Evolutionary conservation across 345 rosid species (phyloP), one percentile per base, ranked within the genome.

Genomic region (Clausena lansium): DNA sequence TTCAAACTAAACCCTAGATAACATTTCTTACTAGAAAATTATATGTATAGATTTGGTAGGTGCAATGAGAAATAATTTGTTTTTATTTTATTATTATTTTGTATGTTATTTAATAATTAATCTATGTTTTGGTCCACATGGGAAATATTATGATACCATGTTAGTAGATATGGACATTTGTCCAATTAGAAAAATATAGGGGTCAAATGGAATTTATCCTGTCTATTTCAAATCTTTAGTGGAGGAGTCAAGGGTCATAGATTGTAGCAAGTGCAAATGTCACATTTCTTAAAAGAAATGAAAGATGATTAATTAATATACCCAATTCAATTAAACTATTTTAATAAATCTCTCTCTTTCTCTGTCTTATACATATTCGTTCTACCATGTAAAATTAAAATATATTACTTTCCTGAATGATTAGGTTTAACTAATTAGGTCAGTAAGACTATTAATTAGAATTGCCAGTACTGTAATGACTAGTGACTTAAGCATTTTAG

Each of bases 221-320:
- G 71, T 68, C 66, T 24, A 27, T 67, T 81, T 81, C 80, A 83
- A 79, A 71, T 78, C 38, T 50, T 41, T 70, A 83, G 90, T 88
- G 94, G 91, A 83, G 9, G 81, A 86, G 91, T 90, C 94, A 86
- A 88, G 83, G 87, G 80, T 80, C 85, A 61, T 81, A 75, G 83
- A 82, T 84, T 81, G 84, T 78, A 55, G 54, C 28, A 41, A 55
- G 0, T 38, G 70, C 41, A 72, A 25, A 73, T 59, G 78, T 45
- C 27, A 52, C 67, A 1, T 68, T 52, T 71, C 77, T 74, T 71
- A 78, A 85, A 79, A 71, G 81, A 75, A 81, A 83, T 35, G n/a
- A 82, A 77, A 74, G 17, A 36, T 69, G 54, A 71, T 75, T 38
- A 2, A 57, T 55, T 25, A 38, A 52, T 57, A 54, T 47, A 41